Percentiles rank a stretch among this genome's conserved stretches.
phyloP scores from a whole-genome alignment of 2,329 filamentous ascomycete genomes.

The Fusarium liriodendri region DNA sequence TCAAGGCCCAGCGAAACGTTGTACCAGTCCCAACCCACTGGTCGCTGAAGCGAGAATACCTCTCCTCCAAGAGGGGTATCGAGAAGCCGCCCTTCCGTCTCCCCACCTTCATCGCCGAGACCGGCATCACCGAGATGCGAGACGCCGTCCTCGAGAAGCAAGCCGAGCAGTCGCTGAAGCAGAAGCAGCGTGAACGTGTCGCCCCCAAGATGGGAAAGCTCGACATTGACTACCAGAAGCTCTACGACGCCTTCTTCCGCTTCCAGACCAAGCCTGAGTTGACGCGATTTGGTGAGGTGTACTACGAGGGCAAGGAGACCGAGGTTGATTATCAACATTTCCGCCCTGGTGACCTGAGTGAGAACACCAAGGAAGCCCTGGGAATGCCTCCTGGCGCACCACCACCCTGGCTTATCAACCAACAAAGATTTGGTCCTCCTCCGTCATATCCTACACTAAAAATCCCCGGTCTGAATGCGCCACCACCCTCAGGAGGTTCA shows the following conservation, averaged over 20 bases:
- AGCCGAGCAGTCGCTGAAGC: slow-evolving; percentile 89
- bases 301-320: slow-evolving; percentile 98
- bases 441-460: slow-evolving; percentile 96
- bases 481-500: slow-evolving; percentile 85
- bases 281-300: slow-evolving; percentile 97
- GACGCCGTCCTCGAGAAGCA: slow-evolving; percentile 97
- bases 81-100: slow-evolving; percentile 94
- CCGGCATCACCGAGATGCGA: slow-evolving; percentile 97
- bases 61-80: slow-evolving; percentile 96
- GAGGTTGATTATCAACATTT: slow-evolving; percentile 95
- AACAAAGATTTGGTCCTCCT: slow-evolving; percentile 92
- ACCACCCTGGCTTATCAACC: slow-evolving; percentile 96
- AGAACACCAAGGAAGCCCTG: slow-evolving; percentile 90
- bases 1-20: slow-evolving; percentile 95
- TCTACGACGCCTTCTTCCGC: slow-evolving; percentile 98
- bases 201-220: slow-evolving; percentile 96
- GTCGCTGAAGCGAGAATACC: slow-evolving; percentile 95
- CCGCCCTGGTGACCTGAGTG: slow-evolving; percentile 88
- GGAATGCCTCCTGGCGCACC: slow-evolving; percentile 94
- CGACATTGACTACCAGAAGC: slow-evolving; percentile 97
- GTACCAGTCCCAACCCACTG: slow-evolving; percentile 95
- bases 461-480: slow-evolving; percentile 93
- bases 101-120: slow-evolving; percentile 97
- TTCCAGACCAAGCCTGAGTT: slow-evolving; percentile 96
- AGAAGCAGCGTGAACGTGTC: slow-evolving; percentile 94